Evolutionary conservation across 495 filamentous ascomycete genomes (phyloP).

Genomic region (Penicillium maclennaniae): DNA sequence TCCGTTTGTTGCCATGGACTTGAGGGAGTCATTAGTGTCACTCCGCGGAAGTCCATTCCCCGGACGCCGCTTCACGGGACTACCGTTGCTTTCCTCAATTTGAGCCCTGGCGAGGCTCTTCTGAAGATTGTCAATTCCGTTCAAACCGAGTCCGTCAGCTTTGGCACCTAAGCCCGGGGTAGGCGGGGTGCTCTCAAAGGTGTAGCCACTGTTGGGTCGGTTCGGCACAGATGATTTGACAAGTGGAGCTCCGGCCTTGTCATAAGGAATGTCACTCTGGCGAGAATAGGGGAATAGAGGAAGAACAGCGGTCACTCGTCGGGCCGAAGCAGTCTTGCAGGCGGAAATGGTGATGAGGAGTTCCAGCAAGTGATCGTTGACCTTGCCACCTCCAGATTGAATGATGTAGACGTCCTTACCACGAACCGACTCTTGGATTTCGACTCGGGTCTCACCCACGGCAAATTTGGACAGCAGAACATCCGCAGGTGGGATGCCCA

Average conservation of each 20-base stretch:
- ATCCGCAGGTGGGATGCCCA: conserved; percentile 79
- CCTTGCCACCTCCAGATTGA: conserved; percentile 80
- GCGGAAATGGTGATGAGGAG: conserved; percentile 94
- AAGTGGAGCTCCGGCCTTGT: conserved; percentile 86
- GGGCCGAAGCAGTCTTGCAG: conserved; percentile 93
- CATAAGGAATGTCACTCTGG: conserved; percentile 93
- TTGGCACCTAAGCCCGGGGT: conserved; percentile 71
- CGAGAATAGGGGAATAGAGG: conserved; percentile 95
- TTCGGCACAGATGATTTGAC: conserved; percentile 58
- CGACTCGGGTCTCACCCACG: conserved; percentile 90
- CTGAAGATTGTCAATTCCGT: conserved; percentile 60
- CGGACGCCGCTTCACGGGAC: conserved; percentile 38
- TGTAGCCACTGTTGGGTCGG: conserved; percentile 61
- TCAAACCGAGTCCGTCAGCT: conserved; percentile 59
- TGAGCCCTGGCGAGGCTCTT: conserved; percentile 61
- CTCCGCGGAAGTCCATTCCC: conserved; percentile 47
- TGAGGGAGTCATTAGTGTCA: conserved; percentile 59
- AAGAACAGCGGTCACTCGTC: conserved; percentile 85
- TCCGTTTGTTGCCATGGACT: conserved; percentile 40
- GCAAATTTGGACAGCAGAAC: conserved; percentile 86
- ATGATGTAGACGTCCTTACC: conserved; percentile 98
- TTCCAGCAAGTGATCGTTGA: conserved; percentile 95
- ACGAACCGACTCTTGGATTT: conserved; percentile 91
- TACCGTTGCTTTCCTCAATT: conserved; percentile 50
- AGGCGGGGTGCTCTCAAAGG: conserved; percentile 86